Percentiles rank a stretch among this genome's conserved stretches.
Conservation (phyloP, 176 grass and related monocot genomes). For the Oryza meyeriana region DNA sequence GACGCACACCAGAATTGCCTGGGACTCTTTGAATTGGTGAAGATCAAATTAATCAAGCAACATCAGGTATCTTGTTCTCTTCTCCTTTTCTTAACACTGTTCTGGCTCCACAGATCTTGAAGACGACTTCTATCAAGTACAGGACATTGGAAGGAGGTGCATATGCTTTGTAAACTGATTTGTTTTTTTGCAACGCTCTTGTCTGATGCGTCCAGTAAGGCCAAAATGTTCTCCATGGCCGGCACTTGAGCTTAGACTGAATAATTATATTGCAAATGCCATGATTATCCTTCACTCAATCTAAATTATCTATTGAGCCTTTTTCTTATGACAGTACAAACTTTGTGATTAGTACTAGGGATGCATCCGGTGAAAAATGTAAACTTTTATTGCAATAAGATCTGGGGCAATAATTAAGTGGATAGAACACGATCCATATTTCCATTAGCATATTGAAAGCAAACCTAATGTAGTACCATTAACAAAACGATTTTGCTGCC, state of each 20-base stretch:
- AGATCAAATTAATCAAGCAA: background rate
- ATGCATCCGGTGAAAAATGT: background rate
- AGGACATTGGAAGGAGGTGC: slow-evolving; percentile 6
- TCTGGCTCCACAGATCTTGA: background rate
- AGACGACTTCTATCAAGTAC: background rate
- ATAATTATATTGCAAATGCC: background rate
- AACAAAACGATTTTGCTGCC: background rate
- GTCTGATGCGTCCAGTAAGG: background rate
- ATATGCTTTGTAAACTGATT: background rate
- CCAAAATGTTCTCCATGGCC: background rate
- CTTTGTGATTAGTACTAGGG: background rate
- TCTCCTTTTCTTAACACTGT: slow-evolving; percentile 2
- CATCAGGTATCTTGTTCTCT: slow-evolving; percentile 41
- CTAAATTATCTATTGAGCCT: background rate
- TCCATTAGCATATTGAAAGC: too few species aligned
- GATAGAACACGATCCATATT: too few species aligned
- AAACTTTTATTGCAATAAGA: too few species aligned
- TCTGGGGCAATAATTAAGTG: too few species aligned
- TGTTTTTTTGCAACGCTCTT: background rate
- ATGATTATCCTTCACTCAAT: background rate
- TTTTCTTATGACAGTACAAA: background rate
- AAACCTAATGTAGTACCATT: background rate
- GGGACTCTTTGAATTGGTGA: background rate
- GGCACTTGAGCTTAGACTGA: background rate
- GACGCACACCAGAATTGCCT: background rate